Base-by-base conservation (phyloP, 2,329 filamentous ascomycete genomes). In the Colletotrichum kahawae region DNA sequence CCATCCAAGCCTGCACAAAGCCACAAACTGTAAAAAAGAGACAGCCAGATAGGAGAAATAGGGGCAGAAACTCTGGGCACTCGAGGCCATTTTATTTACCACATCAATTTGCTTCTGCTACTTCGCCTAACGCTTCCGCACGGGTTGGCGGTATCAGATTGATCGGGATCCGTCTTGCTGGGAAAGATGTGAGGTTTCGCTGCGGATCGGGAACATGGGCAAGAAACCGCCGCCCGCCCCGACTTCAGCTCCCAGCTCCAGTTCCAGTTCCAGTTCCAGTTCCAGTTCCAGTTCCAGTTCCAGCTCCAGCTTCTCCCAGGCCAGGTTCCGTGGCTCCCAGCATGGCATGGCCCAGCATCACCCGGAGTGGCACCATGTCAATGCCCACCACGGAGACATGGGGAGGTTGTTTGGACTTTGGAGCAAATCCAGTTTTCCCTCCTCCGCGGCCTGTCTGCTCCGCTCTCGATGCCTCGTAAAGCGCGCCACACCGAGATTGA, bases 21-120 rank as follows among this genome's bases (percentile, higher is more conserved):
- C 38, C 51, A 21, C 10, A 48, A n/a, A 21, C n/a, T 56, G 60
- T 31, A 27, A 56, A 27, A 27, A 36, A 38, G 31, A 31, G 29
- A 33, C 9, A 43, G 6, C 31, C 4, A 5, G 7, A 31, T 51
- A 65, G 60, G 54, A 60, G 21, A 56, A 29, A 54, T 51, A 64
- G 31, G 38, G 33, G 63, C 9, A 21, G 34, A 43, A 12, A 14
- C 18, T 63, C 63, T 67, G 68, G 72, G 63, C 54, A 62, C 33
- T 24, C 29, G 14, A 38, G n/a, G 54, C n/a, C 31, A 59, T 24
- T 31, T 64, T 36, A 54, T 38, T 43, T 51, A 62, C n/a, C 33
- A 48, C 68, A 63, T 71, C 68, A 75, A 75, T 75, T 57, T 75
- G 72, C 54, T 75, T 48, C 62, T 75, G 68, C 62, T 56, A 75